Conservation (phyloP, 2,329 filamentous ascomycete genomes). For the Ophiocordyceps robertsii region DNA sequence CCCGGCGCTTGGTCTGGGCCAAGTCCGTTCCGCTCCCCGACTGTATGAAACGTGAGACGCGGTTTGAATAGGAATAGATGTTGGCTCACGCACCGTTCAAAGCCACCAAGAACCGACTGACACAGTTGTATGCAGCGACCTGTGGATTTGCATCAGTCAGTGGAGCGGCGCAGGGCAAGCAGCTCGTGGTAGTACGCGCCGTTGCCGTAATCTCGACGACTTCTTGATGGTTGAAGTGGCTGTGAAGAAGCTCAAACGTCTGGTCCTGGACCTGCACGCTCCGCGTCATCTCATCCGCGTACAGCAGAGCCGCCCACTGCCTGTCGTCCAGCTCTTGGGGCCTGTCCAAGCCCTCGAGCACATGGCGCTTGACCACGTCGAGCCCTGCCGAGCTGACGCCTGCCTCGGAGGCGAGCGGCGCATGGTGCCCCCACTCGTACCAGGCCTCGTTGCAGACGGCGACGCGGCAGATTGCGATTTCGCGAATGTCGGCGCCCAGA, state of each 20-base stretch:
- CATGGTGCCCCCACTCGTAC: conserved; percentile 78
- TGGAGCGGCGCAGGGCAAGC: too few relatives aligned
- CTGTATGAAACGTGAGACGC: conserved; percentile 18
- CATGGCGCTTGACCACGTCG: conserved; percentile 25
- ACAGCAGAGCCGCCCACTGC: conserved; percentile 57
- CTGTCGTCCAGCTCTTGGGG: conserved; percentile 34
- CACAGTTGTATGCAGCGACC: conserved; percentile 69
- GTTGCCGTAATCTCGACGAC: conserved; percentile 73
- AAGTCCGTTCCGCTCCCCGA: conserved; percentile 42
- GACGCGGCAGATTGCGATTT: conserved; percentile 70
- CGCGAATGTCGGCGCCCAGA: conserved; percentile 45
- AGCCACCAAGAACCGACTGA: conserved; percentile 72
- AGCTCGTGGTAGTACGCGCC: conserved; percentile 19
- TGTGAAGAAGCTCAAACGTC: conserved; percentile 51
- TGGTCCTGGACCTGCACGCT: conserved; percentile 55
- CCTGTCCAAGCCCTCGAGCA: conserved; percentile 9
- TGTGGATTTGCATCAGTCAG: conserved; percentile 9
- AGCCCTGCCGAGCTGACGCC: conserved; percentile 42
- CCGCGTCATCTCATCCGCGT: conserved; percentile 75
- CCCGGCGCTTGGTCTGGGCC: conserved; percentile 28
- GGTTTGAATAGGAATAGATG: not conserved
- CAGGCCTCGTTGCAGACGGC: conserved; percentile 69
- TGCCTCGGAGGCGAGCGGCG: conserved; percentile 47
- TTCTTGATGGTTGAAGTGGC: conserved; percentile 52
- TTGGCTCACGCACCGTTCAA: conserved; percentile 47